Conservation (phyloP, 2,329 filamentous ascomycete species). For the Tolypocladium paradoxum region DNA sequence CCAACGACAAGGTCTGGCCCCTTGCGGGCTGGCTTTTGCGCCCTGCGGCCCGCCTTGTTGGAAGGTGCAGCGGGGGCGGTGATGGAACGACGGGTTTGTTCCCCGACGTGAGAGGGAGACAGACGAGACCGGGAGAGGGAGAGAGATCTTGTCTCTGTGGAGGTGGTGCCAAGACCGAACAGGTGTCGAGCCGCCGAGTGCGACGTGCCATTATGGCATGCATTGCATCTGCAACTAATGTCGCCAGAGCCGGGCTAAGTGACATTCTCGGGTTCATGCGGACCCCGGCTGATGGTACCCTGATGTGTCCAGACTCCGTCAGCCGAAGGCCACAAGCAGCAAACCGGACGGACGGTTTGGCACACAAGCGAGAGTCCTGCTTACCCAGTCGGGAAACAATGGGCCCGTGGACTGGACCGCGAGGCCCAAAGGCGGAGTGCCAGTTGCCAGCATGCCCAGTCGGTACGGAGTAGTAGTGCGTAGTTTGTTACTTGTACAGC, state of each 20-base stretch:
- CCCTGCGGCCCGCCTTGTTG: slow-evolving; percentile 1
- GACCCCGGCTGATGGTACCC: neutral
- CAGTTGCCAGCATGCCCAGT: neutral
- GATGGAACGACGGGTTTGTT: neutral
- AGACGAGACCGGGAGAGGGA: neutral
- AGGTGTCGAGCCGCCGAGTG: neutral
- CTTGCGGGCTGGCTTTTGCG: slow-evolving; percentile 9
- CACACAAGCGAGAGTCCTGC: neutral
- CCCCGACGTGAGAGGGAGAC: neutral
- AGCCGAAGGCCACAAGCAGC: neutral
- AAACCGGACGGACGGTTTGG: neutral
- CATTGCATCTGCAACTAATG: slow-evolving; percentile 10
- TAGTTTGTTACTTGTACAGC: no score
- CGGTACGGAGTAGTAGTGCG: no score
- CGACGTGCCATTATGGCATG: slow-evolving; percentile 9
- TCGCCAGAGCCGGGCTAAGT: neutral
- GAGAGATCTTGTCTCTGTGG: slow-evolving; percentile 1
- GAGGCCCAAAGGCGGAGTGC: neutral
- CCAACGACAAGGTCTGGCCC: neutral
- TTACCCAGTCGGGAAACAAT: neutral
- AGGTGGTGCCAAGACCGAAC: neutral
- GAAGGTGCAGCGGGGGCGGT: neutral
- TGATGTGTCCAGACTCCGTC: neutral
- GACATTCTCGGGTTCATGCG: slow-evolving; percentile 7
- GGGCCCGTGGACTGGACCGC: neutral